Evolutionary conservation across 2,329 filamentous ascomycete species (phyloP).

Genomic region (Epichloe hybrida): DNA sequence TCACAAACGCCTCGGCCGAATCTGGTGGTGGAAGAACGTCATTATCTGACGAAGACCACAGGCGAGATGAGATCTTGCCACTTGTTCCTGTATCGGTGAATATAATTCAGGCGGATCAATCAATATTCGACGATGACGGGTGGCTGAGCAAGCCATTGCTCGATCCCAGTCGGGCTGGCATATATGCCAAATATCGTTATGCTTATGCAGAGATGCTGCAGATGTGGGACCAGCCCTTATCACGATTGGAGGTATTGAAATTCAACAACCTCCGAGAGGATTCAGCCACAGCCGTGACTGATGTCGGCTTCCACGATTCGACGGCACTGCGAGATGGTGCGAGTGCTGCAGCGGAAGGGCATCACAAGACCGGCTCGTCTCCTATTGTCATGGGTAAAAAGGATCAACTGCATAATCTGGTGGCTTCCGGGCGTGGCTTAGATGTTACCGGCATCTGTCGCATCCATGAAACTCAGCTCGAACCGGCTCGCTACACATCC

Average conservation of each 20-base stretch:
- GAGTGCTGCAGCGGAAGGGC: constrained; percentile 19
- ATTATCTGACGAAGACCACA: constrained; percentile 39
- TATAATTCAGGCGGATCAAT: constrained; percentile 45
- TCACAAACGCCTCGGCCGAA: constrained; percentile 31
- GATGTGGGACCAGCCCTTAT: constrained; percentile 49
- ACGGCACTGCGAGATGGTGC: constrained; percentile 25
- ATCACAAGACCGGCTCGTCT: constrained; percentile 28
- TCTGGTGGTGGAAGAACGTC: constrained; percentile 36
- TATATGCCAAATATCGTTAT: constrained; percentile 48
- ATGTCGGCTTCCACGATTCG: constrained; percentile 22
- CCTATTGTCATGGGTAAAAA: constrained; percentile 46
- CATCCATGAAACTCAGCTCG: constrained; percentile 47
- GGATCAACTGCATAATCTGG: constrained; percentile 35
- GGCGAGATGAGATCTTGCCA: constrained; percentile 30
- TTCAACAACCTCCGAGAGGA: constrained; percentile 49
- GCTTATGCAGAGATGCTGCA: constrained; percentile 57
- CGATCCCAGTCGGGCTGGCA: constrained; percentile 30
- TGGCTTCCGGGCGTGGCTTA: constrained; percentile 41
- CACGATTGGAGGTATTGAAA: constrained; percentile 54
- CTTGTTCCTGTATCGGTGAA: constrained; percentile 38
- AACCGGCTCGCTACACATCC: constrained; percentile 38
- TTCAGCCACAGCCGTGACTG: constrained; percentile 13
- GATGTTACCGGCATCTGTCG: constrained; percentile 51
- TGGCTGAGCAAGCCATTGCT: constrained; percentile 48
- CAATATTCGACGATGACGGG: constrained; percentile 55